Evolutionary conservation across 225 moss, liverwort and hornwort species (phyloP), one percentile per base, ranked within the genome.

Genomic region (Rhytidiadelphus loreus): DNA sequence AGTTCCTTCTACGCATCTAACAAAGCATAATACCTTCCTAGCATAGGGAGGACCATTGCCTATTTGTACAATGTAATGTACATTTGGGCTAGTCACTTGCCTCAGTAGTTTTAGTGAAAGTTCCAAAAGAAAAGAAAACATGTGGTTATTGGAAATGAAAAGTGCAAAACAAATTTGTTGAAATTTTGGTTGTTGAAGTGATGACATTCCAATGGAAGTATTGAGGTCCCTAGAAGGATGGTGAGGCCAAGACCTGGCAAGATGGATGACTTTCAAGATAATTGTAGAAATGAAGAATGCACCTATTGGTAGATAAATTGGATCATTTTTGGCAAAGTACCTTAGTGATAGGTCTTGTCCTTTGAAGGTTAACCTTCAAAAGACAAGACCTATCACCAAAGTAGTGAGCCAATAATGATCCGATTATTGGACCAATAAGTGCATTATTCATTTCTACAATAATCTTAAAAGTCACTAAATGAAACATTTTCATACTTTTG

Each of bases 231-330:
- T 48, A 30, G 11, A 74, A 74, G 7, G 30, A 29, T 0, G 4
- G 0, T 9, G 1, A 28, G 1, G 46, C 7, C 7, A 48, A 48
- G 33, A 33, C 5, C 2, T 13, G 8, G 11, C 4, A 48, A 1
- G 0, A 73, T 11, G 6, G 21, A 50, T 33, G 32, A 10, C 44
- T 44, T 72, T 32, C 1, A 7, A 32, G 12, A 48, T 74, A 32
- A 46, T 1, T 25, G 2, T 46, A 73, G 19, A 48, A 46, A 6
- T 74, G 11, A 12, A 32, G 26, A 12, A 7, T 46, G 11, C 11
- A 30, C 8, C 48, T 32, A 12, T 74, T 13, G 20, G 20, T 20
- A 0, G 0, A 33, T 20, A 21, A 50, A 44, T 44, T 0, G 2
- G 30, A 73, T 29, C 2, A 7, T 11, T 73, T 73, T 22, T 13